phyloP scores from a whole-genome alignment of 768 basidiomycete genomes.

The Leccinum boreale region DNA sequence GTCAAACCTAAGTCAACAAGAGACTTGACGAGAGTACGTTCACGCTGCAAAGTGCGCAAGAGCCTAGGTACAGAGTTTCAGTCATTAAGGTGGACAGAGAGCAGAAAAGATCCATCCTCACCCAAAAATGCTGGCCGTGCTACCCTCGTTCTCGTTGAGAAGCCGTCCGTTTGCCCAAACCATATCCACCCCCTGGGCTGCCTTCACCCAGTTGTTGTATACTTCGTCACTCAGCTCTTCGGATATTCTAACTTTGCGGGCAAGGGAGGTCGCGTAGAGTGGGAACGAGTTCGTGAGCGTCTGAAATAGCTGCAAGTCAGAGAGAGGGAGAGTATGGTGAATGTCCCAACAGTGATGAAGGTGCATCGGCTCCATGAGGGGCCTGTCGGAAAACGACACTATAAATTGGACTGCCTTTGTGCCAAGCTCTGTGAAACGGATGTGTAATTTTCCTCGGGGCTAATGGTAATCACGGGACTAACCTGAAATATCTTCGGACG shows the following conservation, averaged over 20 bases:
- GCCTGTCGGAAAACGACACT: constrained; percentile 48
- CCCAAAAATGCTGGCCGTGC: constrained; percentile 53
- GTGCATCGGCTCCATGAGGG: constrained; percentile 36
- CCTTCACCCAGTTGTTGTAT: constrained; percentile 49
- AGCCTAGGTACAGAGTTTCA: constrained; percentile 40
- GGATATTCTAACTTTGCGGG: constrained; percentile 62
- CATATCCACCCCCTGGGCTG: constrained; percentile 49
- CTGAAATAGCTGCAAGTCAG: constrained; percentile 38
- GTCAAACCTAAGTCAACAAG: constrained; percentile 62
- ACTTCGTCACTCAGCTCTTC: constrained; percentile 54
- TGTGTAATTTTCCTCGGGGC: neutral
- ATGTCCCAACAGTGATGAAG: constrained; percentile 19
- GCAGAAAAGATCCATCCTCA: constrained; percentile 24
- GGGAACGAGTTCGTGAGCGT: constrained; percentile 88
- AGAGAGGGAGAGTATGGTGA: constrained; percentile 8
- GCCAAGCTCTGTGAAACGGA: constrained; percentile 51
- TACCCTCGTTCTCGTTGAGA: constrained; percentile 60
- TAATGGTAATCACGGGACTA: constrained; percentile 14
- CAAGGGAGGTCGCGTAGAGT: constrained; percentile 71
- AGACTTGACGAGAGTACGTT: constrained; percentile 57
- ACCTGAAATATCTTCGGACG: constrained; percentile 56
- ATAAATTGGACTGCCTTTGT: constrained; percentile 75
- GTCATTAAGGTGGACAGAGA: neutral
- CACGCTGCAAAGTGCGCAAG: constrained; percentile 67
- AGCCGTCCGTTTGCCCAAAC: constrained; percentile 81